phyloP scores from a whole-genome alignment of 2,329 filamentous ascomycete genomes.

The Diaporthe sp. region DNA sequence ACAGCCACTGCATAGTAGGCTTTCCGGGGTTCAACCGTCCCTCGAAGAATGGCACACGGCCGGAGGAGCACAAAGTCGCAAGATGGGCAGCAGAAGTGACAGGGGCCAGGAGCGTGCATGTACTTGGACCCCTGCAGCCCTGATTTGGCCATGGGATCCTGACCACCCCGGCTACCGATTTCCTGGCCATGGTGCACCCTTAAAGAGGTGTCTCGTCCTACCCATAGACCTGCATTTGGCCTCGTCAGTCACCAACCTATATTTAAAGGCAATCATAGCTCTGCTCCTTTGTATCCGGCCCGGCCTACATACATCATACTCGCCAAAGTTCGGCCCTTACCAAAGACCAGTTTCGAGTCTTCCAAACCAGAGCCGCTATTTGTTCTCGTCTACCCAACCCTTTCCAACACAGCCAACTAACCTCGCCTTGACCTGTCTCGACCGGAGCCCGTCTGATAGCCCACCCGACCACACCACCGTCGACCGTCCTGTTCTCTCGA shows the following conservation, averaged over 20 bases:
- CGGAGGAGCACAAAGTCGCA: conserved; percentile 7
- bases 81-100: conserved; percentile 18
- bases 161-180: conserved; percentile 32
- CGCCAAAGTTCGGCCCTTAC: conserved; percentile 35
- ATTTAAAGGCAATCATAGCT: conserved; percentile 31
- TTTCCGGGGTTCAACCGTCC: conserved; percentile 5
- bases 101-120: conserved; percentile 17
- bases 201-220: conserved; percentile 35
- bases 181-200: conserved; percentile 26
- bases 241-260: conserved; percentile 39
- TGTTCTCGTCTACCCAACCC: conserved; percentile 10
- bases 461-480: conserved; percentile 33
- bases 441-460: conserved; percentile 36
- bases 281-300: conserved; percentile 30
- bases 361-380: conserved; percentile 19
- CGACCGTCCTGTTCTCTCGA: conserved; percentile 10
- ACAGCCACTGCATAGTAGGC: background rate
- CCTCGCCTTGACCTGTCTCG: conserved; percentile 39
- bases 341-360: conserved; percentile 39
- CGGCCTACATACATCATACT: conserved; percentile 9
- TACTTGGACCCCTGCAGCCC: conserved; percentile 23
- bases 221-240: conserved; percentile 36
- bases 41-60: background rate
- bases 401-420: conserved; percentile 33
- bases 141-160: conserved; percentile 39